Evolutionary conservation across 2,329 filamentous ascomycete species (phyloP).

Genomic region (Shiraia sp.): DNA sequence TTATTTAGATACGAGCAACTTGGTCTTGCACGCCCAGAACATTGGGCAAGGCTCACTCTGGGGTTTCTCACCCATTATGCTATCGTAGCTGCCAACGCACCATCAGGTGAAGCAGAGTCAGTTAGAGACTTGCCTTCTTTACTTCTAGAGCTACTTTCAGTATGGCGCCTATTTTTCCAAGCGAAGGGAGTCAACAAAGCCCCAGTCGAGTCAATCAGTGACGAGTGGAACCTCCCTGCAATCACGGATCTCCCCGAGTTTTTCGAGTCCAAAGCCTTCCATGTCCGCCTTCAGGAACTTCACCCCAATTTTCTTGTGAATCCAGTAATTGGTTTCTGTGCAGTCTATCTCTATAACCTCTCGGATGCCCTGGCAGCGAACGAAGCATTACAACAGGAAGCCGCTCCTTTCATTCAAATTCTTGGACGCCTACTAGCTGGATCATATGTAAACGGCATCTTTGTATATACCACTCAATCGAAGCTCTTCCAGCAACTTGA

Average conservation of each 20-base stretch:
- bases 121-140: slow-evolving; percentile 20
- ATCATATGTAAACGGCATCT: slow-evolving; percentile 17
- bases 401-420: slow-evolving; percentile 32
- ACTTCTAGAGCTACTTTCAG: slow-evolving; percentile 32
- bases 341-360: slow-evolving; percentile 35
- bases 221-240: slow-evolving; percentile 31
- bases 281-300: slow-evolving; percentile 28
- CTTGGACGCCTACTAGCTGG: slow-evolving; percentile 28
- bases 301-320: slow-evolving; percentile 23
- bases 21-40: slow-evolving; percentile 23
- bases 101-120: slow-evolving; percentile 1
- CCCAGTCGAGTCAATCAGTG: slow-evolving; percentile 21
- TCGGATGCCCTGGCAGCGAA: slow-evolving; percentile 23
- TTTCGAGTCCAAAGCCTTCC: slow-evolving; percentile 16
- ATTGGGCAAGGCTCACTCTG: slow-evolving; percentile 26
- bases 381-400: slow-evolving; percentile 21
- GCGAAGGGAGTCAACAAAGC: slow-evolving; percentile 19
- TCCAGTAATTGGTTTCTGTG: slow-evolving; percentile 30
- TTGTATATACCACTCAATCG: slow-evolving; percentile 13
- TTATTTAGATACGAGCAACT: slow-evolving; percentile 37
- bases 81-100: slow-evolving; percentile 17
- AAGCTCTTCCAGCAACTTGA: slow-evolving; percentile 17
- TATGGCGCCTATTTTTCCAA: slow-evolving; percentile 42
- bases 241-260: slow-evolving; percentile 8
- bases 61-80: slow-evolving; percentile 28